Percentiles rank a stretch among this genome's conserved stretches.
Evolutionary conservation across 164 flowering plant species (phyloP).

Genomic region (Dillenia suffruticosa): DNA sequence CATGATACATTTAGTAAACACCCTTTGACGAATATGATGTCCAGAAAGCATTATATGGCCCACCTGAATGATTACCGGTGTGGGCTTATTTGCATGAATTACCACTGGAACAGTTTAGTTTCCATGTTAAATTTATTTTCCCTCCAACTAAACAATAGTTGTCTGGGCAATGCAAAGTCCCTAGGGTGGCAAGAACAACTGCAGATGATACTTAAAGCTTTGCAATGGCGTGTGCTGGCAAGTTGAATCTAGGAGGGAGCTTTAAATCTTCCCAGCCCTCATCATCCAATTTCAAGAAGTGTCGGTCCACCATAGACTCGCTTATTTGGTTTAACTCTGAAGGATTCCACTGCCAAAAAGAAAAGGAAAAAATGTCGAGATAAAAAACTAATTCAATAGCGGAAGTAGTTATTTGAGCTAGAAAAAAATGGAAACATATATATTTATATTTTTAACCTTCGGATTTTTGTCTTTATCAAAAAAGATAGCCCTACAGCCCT

Average conservation of each 20-base stretch:
- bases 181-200: too few species aligned
- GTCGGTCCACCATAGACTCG: conserved; percentile 59
- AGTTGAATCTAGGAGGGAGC: conserved; percentile 47
- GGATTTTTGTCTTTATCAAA: conserved; percentile 69
- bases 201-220: conserved; percentile 41
- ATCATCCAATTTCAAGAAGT: conserved; percentile 63
- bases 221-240: conserved; percentile 44
- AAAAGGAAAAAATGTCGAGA: background rate
- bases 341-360: conserved; percentile 73
- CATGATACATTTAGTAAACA: too few species aligned
- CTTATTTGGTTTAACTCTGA: conserved; percentile 61
- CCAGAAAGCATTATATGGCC: too few species aligned
- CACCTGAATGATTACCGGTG: too few species aligned
- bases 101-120: too few species aligned
- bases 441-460: conserved; percentile 34
- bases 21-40: too few species aligned
- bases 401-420: background rate
- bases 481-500: conserved; percentile 55
- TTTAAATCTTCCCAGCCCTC: conserved; percentile 71
- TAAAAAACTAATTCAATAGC: background rate
- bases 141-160: too few species aligned
- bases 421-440: background rate
- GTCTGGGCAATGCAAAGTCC: too few species aligned
- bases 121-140: too few species aligned
- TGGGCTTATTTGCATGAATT: too few species aligned